Evolutionary conservation across 257 asterid genomes (phyloP), one percentile per base, ranked within the genome.

Genomic region (Schizonepeta tenuifolia): DNA sequence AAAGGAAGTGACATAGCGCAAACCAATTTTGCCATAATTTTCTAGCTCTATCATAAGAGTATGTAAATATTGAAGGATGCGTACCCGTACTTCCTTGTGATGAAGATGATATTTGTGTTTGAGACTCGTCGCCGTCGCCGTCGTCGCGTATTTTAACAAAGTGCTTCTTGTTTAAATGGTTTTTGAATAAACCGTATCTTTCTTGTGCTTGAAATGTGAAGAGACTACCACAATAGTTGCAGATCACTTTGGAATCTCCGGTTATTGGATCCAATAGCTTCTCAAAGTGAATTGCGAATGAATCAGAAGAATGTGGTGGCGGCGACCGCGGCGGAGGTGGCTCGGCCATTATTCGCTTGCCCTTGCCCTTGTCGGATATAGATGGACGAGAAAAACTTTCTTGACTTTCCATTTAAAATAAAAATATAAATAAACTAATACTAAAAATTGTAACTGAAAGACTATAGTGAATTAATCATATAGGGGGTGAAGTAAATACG

Each of bases 71-170:
- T 1, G 9, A 2, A 36, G 47, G 67, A 10, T 9, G 9, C 67
- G 70, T 6, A 65, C 56, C 56, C 9, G 70, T 43, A 9, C 70
- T 65, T 13, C 56, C 70, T 7, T 43, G 5, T 9, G 43, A 38
- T 1, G 70, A 65, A 2, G 57, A 61, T 1, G 18, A 1, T 13
- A 9, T 8, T 13, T 20, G 40, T 38, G 43, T 9, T 38, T 38
- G 43, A 38, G 43, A 8, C 3, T 38, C 43, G 12, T 38, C 43
- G 11, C 8, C 41, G 41, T 35, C 9, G 40, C 8, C 2, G 43
- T 31, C 9, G 11, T 15, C 14, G 49, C 9, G 15, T 24, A 35
- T 60, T 3, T 33, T 20, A 14, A 17, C 50, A 28, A 10, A 14
- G 10, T 61, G 66, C 1, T n/a, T 9, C 0, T 5, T 1, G 14